A percentile compares a stretch with the other conserved stretches of the same genome.
Conservation (phyloP, 768 basidiomycete species). For the Termitomyces titanicus region DNA sequence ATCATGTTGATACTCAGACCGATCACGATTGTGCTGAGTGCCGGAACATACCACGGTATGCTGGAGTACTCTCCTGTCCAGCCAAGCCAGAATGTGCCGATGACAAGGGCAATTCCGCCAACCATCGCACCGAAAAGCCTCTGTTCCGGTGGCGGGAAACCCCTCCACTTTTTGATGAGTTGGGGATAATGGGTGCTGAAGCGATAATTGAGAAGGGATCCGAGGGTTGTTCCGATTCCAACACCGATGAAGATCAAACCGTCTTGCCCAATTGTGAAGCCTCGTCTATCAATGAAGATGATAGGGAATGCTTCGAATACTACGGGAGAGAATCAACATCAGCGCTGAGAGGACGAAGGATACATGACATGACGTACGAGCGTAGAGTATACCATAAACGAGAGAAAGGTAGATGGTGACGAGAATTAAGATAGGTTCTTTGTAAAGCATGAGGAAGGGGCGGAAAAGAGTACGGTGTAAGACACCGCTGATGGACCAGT, state of each 20-base stretch:
- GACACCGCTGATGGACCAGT: constrained; percentile 49
- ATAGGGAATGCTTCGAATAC: constrained; percentile 58
- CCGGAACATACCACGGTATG: constrained; percentile 59
- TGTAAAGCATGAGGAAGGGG: constrained; percentile 57
- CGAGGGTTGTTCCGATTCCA: constrained; percentile 46
- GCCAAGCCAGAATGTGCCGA: constrained; percentile 66
- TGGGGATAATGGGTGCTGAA: constrained; percentile 34
- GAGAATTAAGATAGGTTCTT: constrained; percentile 61
- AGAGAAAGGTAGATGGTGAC: constrained; percentile 61
- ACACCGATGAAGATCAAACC: constrained; percentile 60
- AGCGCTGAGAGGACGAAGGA: background rate
- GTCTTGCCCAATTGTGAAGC: constrained; percentile 35
- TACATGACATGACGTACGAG: constrained; percentile 33
- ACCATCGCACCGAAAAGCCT: constrained; percentile 54
- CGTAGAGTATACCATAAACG: constrained; percentile 58
- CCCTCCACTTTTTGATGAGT: constrained; percentile 45
- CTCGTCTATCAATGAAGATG: constrained; percentile 34
- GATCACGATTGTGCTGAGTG: constrained; percentile 43
- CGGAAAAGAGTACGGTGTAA: constrained; percentile 54
- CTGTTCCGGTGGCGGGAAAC: constrained; percentile 60
- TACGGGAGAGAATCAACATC: constrained; percentile 16
- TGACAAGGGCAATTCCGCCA: constrained; percentile 47
- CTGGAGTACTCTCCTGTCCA: constrained; percentile 53
- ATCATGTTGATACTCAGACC: constrained; percentile 47
- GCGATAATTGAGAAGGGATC: constrained; percentile 35